These are phyloP conservation scores for Fusarium sp. DNA, from an alignment of 2,329 filamentous ascomycete genomes.

Conservation along the genomic window DNA sequence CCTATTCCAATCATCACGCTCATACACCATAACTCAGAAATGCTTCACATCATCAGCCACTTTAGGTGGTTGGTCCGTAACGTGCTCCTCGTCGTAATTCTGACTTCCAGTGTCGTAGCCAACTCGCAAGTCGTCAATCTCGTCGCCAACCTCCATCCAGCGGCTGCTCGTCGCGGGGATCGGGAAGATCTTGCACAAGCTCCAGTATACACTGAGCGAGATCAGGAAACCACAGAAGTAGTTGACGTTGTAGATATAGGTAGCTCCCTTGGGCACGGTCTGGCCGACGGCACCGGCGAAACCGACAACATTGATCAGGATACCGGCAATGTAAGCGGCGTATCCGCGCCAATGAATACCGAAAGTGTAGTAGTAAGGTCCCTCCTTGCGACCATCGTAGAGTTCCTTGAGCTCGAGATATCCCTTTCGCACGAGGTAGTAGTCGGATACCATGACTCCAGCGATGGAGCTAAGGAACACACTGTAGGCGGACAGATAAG, in stretches of 20 bases:
- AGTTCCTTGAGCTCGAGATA: slow-evolving; percentile 81
- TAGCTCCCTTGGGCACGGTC: slow-evolving; percentile 76
- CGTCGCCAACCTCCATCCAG: slow-evolving; percentile 79
- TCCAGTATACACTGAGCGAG: slow-evolving; percentile 70
- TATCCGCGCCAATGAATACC: slow-evolving; percentile 88
- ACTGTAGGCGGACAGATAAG: slow-evolving; percentile 88
- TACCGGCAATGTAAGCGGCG: slow-evolving; percentile 79
- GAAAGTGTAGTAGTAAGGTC: slow-evolving; percentile 75
- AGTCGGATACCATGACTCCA: slow-evolving; percentile 88
- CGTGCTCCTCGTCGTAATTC: slow-evolving; percentile 52
- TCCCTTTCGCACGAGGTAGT: slow-evolving; percentile 83
- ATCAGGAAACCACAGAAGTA: slow-evolving; percentile 87
- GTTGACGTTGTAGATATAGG: slow-evolving; percentile 88
- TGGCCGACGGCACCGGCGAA: slow-evolving; percentile 82
- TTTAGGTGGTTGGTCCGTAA: slow-evolving; percentile 19
- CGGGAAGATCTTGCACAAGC: slow-evolving; percentile 72
- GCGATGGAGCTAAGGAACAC: slow-evolving; percentile 94
- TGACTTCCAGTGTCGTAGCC: slow-evolving; percentile 55
- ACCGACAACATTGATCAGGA: slow-evolving; percentile 89
- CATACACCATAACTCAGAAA: slow-evolving; percentile 13
- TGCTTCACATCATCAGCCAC: slow-evolving; percentile 19
- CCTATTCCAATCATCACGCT: neutral
- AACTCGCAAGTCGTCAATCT: slow-evolving; percentile 62
- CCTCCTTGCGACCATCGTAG: slow-evolving; percentile 72
- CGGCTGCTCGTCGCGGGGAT: slow-evolving; percentile 74